Evolutionary conservation across 352 stramenopile species (phyloP).

Genomic region (Phytopythium mirpurense): DNA sequence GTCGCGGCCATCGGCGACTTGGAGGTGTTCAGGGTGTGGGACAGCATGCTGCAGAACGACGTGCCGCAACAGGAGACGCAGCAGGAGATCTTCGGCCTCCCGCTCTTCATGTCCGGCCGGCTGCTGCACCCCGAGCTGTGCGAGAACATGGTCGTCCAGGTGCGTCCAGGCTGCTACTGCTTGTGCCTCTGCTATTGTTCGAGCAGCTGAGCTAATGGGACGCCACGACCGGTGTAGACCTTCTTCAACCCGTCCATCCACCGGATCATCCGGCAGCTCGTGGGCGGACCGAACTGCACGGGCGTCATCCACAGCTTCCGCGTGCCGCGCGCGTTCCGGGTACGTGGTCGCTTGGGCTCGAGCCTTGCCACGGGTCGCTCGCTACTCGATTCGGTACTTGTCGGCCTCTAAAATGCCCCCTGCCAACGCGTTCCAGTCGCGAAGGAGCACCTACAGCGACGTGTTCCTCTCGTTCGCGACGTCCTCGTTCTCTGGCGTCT

Average conservation of each 20-base stretch:
- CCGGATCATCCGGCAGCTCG: constrained; percentile 78
- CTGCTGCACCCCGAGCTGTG: constrained; percentile 78
- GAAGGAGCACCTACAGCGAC: constrained; percentile 38
- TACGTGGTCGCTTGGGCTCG: constrained; percentile 27
- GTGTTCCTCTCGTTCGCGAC: constrained; percentile 56
- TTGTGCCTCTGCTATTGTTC: background rate
- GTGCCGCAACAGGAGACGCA: constrained; percentile 53
- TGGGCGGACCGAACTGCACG: constrained; percentile 70
- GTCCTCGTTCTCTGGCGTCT: constrained; percentile 62
- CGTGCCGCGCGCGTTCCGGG: constrained; percentile 34
- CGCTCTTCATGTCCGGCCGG: constrained; percentile 80
- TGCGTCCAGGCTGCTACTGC: constrained; percentile 8
- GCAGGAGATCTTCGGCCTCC: constrained; percentile 74
- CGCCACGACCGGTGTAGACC: constrained; percentile 22
- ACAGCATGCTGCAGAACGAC: constrained; percentile 62
- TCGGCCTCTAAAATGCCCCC: no score
- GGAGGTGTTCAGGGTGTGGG: constrained; percentile 52
- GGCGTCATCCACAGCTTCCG: constrained; percentile 63
- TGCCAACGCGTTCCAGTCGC: background rate
- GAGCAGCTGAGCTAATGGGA: background rate
- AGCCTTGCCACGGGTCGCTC: no score
- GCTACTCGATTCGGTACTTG: no score
- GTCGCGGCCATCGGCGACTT: constrained; percentile 13
- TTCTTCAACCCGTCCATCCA: constrained; percentile 85
- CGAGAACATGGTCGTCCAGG: constrained; percentile 83